These are phyloP conservation scores for Pulveroboletus sp. DNA, from an alignment of 768 basidiomycete species.

Conservation along the genomic window DNA sequence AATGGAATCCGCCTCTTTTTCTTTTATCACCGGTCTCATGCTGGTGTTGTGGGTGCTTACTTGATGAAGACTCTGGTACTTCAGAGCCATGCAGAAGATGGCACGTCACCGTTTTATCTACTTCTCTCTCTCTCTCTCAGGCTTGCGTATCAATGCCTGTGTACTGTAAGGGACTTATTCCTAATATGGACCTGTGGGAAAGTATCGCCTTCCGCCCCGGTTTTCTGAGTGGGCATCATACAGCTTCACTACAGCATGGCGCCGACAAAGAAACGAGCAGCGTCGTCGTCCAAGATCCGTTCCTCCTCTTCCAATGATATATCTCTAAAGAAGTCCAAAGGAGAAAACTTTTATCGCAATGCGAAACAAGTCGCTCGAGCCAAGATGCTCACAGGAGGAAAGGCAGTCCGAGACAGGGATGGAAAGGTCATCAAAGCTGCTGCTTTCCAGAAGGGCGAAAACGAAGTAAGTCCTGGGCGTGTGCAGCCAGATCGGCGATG, in stretches of 20 bases:
- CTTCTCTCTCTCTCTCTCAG: too few species aligned
- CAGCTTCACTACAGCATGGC: slow-evolving; percentile 20
- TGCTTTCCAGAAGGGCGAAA: slow-evolving; percentile 93
- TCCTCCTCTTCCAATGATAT: slow-evolving; percentile 46
- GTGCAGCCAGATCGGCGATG: slow-evolving; percentile 94
- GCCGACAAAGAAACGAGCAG: slow-evolving; percentile 27
- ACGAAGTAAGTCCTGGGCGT: slow-evolving; percentile 82
- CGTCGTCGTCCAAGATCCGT: slow-evolving; percentile 31
- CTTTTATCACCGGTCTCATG: background rate
- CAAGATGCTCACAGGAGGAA: slow-evolving; percentile 92
- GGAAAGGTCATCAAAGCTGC: slow-evolving; percentile 93
- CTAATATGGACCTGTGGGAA: slow-evolving; percentile 12
- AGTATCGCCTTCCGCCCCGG: background rate
- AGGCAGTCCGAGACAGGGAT: slow-evolving; percentile 83
- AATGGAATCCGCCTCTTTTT: background rate
- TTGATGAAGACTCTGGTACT: background rate
- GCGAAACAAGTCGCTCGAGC: slow-evolving; percentile 79
- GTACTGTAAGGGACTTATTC: background rate
- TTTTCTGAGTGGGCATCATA: background rate
- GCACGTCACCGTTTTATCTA: too few species aligned
- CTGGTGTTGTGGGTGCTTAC: background rate
- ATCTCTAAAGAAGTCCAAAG: slow-evolving; percentile 70
- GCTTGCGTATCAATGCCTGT: too few species aligned
- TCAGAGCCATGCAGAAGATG: too few species aligned
- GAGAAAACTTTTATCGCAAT: slow-evolving; percentile 98